Conservation (phyloP, 495 filamentous ascomycete species). For the Neurospora sp. region DNA sequence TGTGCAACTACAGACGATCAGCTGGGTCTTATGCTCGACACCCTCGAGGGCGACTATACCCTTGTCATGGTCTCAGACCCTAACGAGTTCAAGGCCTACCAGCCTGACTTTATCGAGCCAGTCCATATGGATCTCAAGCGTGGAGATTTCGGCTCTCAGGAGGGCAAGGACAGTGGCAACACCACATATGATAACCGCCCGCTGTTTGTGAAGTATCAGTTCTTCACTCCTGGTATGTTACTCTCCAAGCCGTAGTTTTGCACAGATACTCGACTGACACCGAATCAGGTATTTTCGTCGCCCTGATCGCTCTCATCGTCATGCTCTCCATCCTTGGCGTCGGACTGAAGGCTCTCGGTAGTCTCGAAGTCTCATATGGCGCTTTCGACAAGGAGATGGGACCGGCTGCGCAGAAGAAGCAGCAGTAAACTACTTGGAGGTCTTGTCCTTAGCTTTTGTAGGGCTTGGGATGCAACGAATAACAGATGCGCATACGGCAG, state of each 20-base stretch:
- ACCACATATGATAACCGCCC: constrained; percentile 34
- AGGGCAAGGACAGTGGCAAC: constrained; percentile 10
- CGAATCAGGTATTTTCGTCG: constrained; percentile 59
- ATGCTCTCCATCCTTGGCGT: constrained; percentile 68
- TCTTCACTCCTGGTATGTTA: constrained; percentile 56
- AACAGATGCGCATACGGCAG: background rate
- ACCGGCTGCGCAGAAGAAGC: constrained; percentile 75
- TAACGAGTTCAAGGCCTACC: constrained; percentile 33
- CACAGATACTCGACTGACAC: background rate
- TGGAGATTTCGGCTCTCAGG: constrained; percentile 8
- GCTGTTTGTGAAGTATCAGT: constrained; percentile 87
- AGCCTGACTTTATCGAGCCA: constrained; percentile 31
- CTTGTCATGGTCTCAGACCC: constrained; percentile 34
- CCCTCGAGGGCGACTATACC: constrained; percentile 32
- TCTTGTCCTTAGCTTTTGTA: background rate
- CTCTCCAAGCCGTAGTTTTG: no score
- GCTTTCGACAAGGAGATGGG: constrained; percentile 97
- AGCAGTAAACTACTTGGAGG: constrained; percentile 34
- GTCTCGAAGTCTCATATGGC: constrained; percentile 79
- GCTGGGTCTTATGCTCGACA: constrained; percentile 26
- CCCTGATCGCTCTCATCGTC: constrained; percentile 48
- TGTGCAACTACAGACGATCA: constrained; percentile 23
- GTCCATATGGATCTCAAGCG: constrained; percentile 43
- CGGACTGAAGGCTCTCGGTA: constrained; percentile 62
- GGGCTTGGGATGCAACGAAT: background rate